These are phyloP conservation scores for Oehlia diaphana DNA, from an alignment of 192 early-diverging fungal genomes.

Conservation along the genomic window DNA sequence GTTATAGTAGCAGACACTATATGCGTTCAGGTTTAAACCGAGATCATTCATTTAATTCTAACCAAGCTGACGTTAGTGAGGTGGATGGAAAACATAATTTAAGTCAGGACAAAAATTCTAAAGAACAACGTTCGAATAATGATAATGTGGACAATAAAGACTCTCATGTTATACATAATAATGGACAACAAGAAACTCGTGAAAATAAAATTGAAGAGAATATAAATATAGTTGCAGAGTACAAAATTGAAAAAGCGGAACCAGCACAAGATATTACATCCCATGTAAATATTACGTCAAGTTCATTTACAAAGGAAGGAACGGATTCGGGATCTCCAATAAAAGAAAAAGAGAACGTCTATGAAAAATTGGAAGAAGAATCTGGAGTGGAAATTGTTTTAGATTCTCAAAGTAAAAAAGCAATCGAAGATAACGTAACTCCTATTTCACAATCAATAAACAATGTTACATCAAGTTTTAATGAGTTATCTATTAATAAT, in stretches of 20 bases:
- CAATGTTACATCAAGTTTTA: background rate
- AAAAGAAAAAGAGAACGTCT: background rate
- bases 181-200: background rate
- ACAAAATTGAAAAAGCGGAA: background rate
- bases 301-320: background rate
- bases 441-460: background rate
- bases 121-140: background rate
- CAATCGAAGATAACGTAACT: background rate
- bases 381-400: conserved; percentile 24
- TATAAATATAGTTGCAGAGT: background rate
- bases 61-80: background rate
- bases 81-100: background rate
- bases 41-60: background rate
- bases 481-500: background rate
- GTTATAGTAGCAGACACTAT: background rate
- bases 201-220: background rate
- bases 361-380: background rate
- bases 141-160: background rate
- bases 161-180: background rate
- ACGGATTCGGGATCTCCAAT: background rate
- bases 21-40: background rate
- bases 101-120: background rate
- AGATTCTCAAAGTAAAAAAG: conserved; percentile 15
- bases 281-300: background rate
- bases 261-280: background rate